phyloP scores from a whole-genome alignment of 768 basidiomycete species.

The Boletus fagicola region DNA sequence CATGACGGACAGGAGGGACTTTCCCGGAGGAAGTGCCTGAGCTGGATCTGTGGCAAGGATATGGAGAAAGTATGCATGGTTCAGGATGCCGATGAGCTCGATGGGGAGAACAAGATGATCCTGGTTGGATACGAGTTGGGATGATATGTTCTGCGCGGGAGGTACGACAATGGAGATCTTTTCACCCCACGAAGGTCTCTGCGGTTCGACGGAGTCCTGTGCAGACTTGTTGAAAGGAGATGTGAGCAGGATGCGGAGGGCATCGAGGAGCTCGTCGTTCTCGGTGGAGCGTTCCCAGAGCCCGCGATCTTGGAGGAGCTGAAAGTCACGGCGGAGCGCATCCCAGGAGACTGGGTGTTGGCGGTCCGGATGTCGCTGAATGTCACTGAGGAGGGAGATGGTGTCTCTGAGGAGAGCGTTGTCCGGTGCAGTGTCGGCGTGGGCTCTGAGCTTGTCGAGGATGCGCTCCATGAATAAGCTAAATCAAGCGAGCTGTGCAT shows the following conservation, averaged over 20 bases:
- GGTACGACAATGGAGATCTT: conserved; percentile 19
- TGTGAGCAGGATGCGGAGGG: conserved; percentile 20
- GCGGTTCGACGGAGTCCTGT: neutral
- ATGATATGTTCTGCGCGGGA: conserved; percentile 5
- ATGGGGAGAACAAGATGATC: conserved; percentile 41
- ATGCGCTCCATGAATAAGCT: conserved; percentile 27
- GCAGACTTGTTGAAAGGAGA: neutral
- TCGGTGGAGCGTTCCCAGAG: conserved; percentile 27
- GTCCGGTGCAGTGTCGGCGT: conserved; percentile 7
- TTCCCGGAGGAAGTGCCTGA: conserved; percentile 65
- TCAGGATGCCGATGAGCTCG: conserved; percentile 55
- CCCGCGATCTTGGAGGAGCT: conserved; percentile 22
- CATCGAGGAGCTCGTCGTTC: conserved; percentile 29
- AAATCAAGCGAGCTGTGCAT: neutral
- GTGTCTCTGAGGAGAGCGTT: conserved; percentile 22
- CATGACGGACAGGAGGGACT: conserved; percentile 68
- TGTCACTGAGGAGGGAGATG: conserved; percentile 16
- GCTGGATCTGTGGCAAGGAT: conserved; percentile 61
- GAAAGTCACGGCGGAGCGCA: conserved; percentile 19
- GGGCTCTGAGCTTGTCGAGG: conserved; percentile 24
- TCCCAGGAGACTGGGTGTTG: conserved; percentile 26
- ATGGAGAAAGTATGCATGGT: conserved; percentile 65
- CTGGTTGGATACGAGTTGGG: conserved; percentile 23
- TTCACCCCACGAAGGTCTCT: neutral
- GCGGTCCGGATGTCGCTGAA: conserved; percentile 24